Evolutionary conservation across 441 rosid species (phyloP), one percentile per base, ranked within the genome.

Genomic region (Daphne laureola): DNA sequence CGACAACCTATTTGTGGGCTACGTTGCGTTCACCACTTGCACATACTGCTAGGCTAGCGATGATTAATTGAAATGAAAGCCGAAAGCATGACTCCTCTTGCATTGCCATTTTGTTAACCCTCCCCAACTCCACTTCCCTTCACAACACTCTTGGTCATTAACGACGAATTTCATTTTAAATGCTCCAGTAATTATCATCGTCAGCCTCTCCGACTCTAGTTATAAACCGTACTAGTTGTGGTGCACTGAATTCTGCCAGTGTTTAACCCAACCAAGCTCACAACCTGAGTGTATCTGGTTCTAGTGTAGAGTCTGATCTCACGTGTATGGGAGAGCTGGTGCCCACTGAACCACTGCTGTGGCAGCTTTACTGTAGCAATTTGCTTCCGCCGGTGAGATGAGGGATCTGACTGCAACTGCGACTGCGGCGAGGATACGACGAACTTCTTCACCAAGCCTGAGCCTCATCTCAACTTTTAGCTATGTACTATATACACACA

Each of bases 361-460:
- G 76, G 81, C 59, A 49, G 61, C 88, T 84, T 48, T 66, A 79
- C 74, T 83, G 66, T 49, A n/a, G n/a, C n/a, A n/a, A n/a, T 73
- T 83, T n/a, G 79, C 83, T 1, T 83, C 86, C 16, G 88, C 77
- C 2, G 45, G 46, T 25, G 61, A n/a, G n/a, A n/a, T n/a, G 86
- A 71, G 43, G 52, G 45, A 1, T 67, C 62, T 14, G 64, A 67
- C 0, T 83, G 90, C 64, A 74, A n/a, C n/a, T n/a, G n/a, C n/a
- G n/a, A n/a, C n/a, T n/a, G n/a, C n/a, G n/a, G n/a, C n/a, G 45
- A 26, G 49, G 57, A 68, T 17, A 86, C 87, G 11, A 57, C 63
- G 73, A 86, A 86, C 81, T 76, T 87, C 53, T 58, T 69, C 17
- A 64, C 73, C 47, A 45, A 62, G 64, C 87, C 96, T 4, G 40